Percentiles rank a stretch among this genome's conserved stretches.
These are phyloP conservation scores for Dianthus caryophyllus DNA, from an alignment of 148 eudicot genomes.

Conservation along the genomic window DNA sequence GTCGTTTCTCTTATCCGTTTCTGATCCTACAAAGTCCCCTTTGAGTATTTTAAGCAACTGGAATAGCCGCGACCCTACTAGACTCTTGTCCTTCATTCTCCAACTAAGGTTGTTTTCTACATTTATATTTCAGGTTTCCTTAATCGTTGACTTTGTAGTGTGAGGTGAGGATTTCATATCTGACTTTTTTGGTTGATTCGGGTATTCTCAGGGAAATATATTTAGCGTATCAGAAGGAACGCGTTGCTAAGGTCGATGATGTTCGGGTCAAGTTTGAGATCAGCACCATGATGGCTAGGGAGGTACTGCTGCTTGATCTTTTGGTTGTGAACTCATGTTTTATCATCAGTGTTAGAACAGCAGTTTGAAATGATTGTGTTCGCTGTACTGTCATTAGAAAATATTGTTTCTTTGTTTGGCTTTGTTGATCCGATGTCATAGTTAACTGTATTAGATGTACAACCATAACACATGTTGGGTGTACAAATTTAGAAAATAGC, in stretches of 20 bases:
- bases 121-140: background rate
- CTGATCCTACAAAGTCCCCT: slow-evolving; percentile 31
- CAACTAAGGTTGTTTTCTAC: slow-evolving; percentile 54
- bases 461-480: background rate
- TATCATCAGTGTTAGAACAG: background rate
- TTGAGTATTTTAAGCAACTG: slow-evolving; percentile 51
- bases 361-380: background rate
- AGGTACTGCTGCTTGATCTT: slow-evolving; percentile 41
- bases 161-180: background rate
- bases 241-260: slow-evolving; percentile 71
- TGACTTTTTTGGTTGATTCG: background rate
- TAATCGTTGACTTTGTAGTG: background rate
- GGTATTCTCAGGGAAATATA: slow-evolving; percentile 50
- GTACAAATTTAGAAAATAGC: background rate
- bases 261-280: slow-evolving; percentile 80
- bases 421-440: background rate
- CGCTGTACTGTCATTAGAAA: background rate
- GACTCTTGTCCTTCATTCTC: slow-evolving; percentile 59
- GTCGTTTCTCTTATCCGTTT: slow-evolving; percentile 36
- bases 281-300: slow-evolving; percentile 70
- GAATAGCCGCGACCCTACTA: slow-evolving; percentile 67
- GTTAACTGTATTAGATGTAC: background rate
- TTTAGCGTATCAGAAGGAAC: slow-evolving; percentile 59
- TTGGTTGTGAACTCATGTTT: background rate
- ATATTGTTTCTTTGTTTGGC: background rate